These are phyloP conservation scores for Mortierella sp. DNA, from an alignment of 371 early-diverging fungal species.

Conservation along the genomic window DNA sequence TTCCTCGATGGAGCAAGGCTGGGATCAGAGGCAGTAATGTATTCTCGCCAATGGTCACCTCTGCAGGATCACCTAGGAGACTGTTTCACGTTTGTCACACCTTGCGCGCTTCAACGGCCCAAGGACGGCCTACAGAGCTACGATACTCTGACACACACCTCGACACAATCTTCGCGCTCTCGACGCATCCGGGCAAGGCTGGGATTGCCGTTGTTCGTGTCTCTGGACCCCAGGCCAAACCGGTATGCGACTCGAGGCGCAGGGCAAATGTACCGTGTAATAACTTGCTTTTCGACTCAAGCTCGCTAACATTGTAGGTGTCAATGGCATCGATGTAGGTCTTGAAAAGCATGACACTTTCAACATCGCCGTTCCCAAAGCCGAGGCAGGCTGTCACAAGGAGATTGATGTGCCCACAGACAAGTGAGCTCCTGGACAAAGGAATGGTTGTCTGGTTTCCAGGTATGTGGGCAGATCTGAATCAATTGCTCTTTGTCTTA, in stretches of 20 bases:
- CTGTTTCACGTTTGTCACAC: background rate
- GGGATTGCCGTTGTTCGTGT: constrained; percentile 86
- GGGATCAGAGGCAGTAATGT: background rate
- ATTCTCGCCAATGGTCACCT: background rate
- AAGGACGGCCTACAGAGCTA: constrained; percentile 18
- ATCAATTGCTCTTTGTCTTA: background rate
- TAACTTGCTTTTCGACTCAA: background rate
- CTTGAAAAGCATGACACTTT: constrained; percentile 37
- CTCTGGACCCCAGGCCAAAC: constrained; percentile 72
- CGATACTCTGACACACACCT: constrained; percentile 50
- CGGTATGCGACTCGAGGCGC: constrained; percentile 49
- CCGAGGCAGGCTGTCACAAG: constrained; percentile 67
- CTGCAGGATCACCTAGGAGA: background rate
- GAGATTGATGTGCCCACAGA: constrained; percentile 64
- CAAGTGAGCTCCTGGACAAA: constrained; percentile 67
- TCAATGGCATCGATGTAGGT: constrained; percentile 23
- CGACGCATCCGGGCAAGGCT: constrained; percentile 83
- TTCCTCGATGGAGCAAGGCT: background rate
- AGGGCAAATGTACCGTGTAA: background rate
- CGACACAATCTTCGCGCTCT: constrained; percentile 84
- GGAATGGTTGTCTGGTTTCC: constrained; percentile 79
- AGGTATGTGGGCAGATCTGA: constrained; percentile 48
- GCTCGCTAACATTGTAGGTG: background rate
- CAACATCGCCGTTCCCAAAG: constrained; percentile 38
- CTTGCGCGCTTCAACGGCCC: background rate